phyloP scores from a whole-genome alignment of 2,329 filamentous ascomycete species.

The Botrytis elliptica region DNA sequence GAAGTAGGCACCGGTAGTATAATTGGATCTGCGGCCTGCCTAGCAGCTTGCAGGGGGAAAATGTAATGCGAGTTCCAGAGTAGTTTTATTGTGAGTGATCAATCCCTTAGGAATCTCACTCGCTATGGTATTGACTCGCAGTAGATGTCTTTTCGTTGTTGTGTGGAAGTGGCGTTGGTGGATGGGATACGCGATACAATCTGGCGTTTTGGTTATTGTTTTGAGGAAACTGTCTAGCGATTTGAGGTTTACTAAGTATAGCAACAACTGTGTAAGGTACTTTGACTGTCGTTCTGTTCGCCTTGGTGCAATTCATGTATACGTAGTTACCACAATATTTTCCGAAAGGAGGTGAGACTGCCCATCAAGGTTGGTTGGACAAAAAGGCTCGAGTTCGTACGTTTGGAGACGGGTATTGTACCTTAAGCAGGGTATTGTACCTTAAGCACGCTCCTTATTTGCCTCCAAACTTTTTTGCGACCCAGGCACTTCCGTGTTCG shows the following conservation, averaged over 20 bases:
- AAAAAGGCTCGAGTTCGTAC: not conserved
- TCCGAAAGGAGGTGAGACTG: not conserved
- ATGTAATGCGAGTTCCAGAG: not conserved
- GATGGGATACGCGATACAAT: not conserved
- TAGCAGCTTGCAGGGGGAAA: slow-evolving; percentile 31
- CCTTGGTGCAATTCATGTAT: not conserved
- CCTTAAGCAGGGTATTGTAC: not conserved
- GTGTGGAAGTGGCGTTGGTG: not conserved
- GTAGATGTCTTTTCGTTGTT: slow-evolving; percentile 1
- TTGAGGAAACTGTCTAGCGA: not conserved
- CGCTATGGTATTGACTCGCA: not conserved
- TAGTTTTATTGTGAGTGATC: not conserved
- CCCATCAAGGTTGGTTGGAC: not conserved
- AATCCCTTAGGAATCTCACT: not conserved
- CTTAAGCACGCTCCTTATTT: slow-evolving; percentile 19
- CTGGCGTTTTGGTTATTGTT: not conserved
- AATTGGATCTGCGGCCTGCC: slow-evolving; percentile 43
- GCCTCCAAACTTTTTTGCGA: slow-evolving; percentile 68
- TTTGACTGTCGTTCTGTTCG: not conserved
- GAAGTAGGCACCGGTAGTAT: slow-evolving; percentile 45
- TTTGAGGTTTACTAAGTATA: not conserved
- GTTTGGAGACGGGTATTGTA: slow-evolving; percentile 4
- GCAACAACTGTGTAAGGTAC: not conserved
- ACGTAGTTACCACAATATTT: not conserved
- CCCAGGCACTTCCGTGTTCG: slow-evolving; percentile 76